Evolutionary conservation across 345 rosid genomes (phyloP).

Genomic region (Rhodomyrtus tomentosa): DNA sequence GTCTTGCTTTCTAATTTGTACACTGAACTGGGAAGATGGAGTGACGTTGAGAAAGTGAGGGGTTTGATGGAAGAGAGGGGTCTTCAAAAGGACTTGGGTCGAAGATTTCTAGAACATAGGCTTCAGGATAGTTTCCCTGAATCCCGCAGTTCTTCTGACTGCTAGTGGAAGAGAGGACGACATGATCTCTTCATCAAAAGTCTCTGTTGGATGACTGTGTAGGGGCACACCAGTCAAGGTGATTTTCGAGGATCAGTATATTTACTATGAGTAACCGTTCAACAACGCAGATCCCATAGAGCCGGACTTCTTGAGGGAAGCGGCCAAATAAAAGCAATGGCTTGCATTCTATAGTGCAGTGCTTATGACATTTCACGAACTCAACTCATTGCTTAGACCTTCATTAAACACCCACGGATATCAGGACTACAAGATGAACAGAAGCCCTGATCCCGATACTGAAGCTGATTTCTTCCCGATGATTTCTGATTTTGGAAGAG

Average conservation of each 20-base stretch:
- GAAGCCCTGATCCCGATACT: background rate
- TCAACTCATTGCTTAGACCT: background rate
- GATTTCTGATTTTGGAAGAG: background rate
- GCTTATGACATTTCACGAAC: background rate
- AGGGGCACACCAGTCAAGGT: background rate
- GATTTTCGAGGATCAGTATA: background rate
- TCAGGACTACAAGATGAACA: background rate
- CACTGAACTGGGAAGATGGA: conserved; percentile 45
- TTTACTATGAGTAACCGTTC: background rate
- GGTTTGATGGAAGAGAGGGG: conserved; percentile 27
- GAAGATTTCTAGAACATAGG: conserved; percentile 17
- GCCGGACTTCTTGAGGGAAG: background rate
- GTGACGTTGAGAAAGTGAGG: conserved; percentile 24
- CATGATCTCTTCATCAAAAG: background rate
- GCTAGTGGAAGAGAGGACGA: background rate
- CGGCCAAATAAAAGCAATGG: background rate
- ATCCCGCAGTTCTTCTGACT: background rate
- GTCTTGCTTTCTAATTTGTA: conserved; percentile 29
- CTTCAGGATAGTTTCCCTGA: conserved; percentile 1
- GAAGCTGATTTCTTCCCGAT: background rate
- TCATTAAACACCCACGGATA: background rate
- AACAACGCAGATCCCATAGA: background rate
- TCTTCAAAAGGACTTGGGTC: conserved; percentile 27
- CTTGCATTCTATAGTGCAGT: background rate
- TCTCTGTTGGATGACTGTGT: background rate